Percentiles rank a stretch among this genome's conserved stretches.
phyloP scores from a whole-genome alignment of 495 filamentous ascomycete genomes.

The Xylaria telfairii region DNA sequence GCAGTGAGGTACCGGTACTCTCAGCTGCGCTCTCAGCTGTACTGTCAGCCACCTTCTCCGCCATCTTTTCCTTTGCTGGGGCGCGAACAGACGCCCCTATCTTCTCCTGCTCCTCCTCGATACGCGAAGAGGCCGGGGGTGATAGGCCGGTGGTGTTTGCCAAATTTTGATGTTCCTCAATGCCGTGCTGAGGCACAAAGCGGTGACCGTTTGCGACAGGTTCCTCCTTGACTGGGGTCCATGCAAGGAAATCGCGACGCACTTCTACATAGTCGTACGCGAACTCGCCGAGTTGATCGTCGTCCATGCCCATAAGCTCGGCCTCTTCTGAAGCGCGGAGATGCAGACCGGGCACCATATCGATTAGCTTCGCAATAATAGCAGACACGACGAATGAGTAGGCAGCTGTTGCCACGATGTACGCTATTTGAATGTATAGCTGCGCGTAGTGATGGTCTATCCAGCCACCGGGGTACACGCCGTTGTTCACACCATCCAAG shows the following conservation, averaged over 20 bases:
- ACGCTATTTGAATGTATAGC: constrained; percentile 91
- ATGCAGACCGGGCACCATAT: constrained; percentile 86
- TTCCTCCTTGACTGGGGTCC: constrained; percentile 87
- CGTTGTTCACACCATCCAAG: constrained; percentile 90
- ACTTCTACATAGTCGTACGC: constrained; percentile 99
- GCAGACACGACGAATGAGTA: constrained; percentile 88
- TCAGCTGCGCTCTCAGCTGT: not conserved
- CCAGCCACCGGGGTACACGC: constrained; percentile 75
- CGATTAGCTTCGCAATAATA: constrained; percentile 82
- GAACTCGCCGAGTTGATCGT: constrained; percentile 98
- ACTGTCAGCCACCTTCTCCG: constrained; percentile 2
- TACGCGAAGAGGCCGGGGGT: constrained; percentile 11
- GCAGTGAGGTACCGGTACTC: constrained; percentile 10
- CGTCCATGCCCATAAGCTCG: constrained; percentile 98
- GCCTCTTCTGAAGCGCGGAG: constrained; percentile 93
- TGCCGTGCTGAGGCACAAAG: constrained; percentile 78
- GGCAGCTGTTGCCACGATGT: constrained; percentile 73
- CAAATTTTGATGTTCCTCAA: constrained; percentile 77
- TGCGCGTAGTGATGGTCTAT: constrained; percentile 87
- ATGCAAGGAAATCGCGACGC: constrained; percentile 93
- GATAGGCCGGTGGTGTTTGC: constrained; percentile 41
- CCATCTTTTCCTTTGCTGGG: constrained; percentile 33
- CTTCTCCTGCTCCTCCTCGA: constrained; percentile 37
- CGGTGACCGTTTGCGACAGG: constrained; percentile 68
- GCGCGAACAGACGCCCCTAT: constrained; percentile 30